Percentiles rank a stretch among this genome's conserved stretches.
Evolutionary conservation across 2,329 filamentous ascomycete genomes (phyloP).

Genomic region (Colletotrichum abscissum): DNA sequence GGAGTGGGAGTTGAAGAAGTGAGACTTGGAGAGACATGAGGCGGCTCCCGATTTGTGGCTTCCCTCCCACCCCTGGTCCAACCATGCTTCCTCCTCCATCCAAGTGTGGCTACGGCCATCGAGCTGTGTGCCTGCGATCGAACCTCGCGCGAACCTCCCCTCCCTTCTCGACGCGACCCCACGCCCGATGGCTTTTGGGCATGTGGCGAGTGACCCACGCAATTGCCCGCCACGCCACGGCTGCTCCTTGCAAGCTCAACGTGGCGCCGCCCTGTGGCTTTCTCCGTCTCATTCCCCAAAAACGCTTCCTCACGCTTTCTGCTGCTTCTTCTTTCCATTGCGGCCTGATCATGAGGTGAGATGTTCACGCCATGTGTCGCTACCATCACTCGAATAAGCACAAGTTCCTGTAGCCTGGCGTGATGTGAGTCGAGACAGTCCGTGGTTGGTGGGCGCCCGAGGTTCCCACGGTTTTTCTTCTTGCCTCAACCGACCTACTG

Average conservation of each 20-base stretch:
- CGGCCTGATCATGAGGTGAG: neutral
- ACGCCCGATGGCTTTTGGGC: neutral
- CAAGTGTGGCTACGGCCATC: slow-evolving; percentile 29
- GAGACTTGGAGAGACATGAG: neutral
- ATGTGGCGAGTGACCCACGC: slow-evolving; percentile 27
- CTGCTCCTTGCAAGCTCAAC: neutral
- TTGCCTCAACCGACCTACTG: too few species aligned
- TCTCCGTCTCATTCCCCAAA: too few species aligned
- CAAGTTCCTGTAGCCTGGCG: neutral
- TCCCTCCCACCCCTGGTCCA: slow-evolving; percentile 4
- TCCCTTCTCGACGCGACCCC: neutral
- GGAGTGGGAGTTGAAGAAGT: neutral
- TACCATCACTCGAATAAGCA: neutral
- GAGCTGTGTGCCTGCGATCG: slow-evolving; percentile 26
- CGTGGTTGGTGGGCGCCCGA: too few species aligned
- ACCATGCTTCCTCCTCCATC: slow-evolving; percentile 3
- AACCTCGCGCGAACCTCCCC: neutral
- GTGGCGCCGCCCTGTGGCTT: slow-evolving; percentile 8
- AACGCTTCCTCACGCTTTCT: neutral
- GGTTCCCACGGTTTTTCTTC: too few species aligned
- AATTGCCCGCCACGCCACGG: neutral
- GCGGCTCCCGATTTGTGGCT: slow-evolving; percentile 20
- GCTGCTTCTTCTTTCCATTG: neutral
- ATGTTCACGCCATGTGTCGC: neutral
- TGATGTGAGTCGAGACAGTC: neutral